phyloP scores from a whole-genome alignment of 2,329 filamentous ascomycete genomes.

The Neofusicoccum cordaticola region DNA sequence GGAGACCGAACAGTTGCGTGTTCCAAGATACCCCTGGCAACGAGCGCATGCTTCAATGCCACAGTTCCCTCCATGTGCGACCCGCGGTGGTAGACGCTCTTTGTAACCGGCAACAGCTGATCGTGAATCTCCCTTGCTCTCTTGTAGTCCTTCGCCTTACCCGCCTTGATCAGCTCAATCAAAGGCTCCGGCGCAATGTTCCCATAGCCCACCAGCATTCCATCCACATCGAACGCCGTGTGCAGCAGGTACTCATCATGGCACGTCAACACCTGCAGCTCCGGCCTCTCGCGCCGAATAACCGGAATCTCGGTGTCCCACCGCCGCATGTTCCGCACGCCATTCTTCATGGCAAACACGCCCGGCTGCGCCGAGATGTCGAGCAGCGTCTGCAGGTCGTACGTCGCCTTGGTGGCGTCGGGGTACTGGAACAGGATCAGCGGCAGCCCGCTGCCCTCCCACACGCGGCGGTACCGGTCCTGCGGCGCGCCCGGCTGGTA shows the following conservation, averaged over 20 bases:
- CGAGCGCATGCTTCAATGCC: slow-evolving; percentile 50
- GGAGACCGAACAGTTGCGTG: slow-evolving; percentile 53
- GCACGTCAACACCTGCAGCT: slow-evolving; percentile 51
- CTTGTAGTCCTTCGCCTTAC: slow-evolving; percentile 50
- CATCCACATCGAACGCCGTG: slow-evolving; percentile 53
- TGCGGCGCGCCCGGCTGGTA: slow-evolving; percentile 54
- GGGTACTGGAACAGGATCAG: slow-evolving; percentile 56
- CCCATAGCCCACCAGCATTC: slow-evolving; percentile 55
- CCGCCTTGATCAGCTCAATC: slow-evolving; percentile 51
- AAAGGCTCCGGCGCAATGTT: slow-evolving; percentile 53
- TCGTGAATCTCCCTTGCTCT: slow-evolving; percentile 51
- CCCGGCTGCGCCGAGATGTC: slow-evolving; percentile 53
- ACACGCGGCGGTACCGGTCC: slow-evolving; percentile 51
- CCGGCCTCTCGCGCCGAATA: slow-evolving; percentile 48
- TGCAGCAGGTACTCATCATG: slow-evolving; percentile 55
- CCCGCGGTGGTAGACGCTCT: slow-evolving; percentile 54
- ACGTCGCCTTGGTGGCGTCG: slow-evolving; percentile 53
- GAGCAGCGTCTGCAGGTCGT: slow-evolving; percentile 52
- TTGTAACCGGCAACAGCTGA: slow-evolving; percentile 50
- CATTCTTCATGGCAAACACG: slow-evolving; percentile 57
- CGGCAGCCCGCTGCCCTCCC: slow-evolving; percentile 49
- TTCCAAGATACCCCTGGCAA: slow-evolving; percentile 49
- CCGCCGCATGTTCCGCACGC: slow-evolving; percentile 56
- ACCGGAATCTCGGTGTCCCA: slow-evolving; percentile 57
- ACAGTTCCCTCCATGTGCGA: slow-evolving; percentile 57